Base-by-base conservation (phyloP, 805 yeast species). In the Priceomyces fermenticarens region DNA sequence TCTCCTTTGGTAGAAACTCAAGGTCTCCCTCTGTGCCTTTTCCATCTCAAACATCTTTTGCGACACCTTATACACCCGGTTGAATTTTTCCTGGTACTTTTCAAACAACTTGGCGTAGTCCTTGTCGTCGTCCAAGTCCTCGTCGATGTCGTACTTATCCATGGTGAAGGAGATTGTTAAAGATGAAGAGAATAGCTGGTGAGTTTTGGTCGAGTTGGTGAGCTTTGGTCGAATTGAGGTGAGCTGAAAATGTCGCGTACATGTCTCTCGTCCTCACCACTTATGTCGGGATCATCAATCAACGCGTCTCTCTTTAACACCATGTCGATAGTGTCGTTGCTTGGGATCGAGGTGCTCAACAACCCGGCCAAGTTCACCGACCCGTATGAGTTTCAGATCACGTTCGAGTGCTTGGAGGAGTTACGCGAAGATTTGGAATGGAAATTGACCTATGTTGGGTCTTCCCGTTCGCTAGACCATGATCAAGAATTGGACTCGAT, bases 401-500 rank as follows among this genome's bases (percentile, higher is more conserved):
- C 99, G 0, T 93, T 93, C 57, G 99, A 93, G 64, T 93, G 99
- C 63, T 69, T 91, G 35, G 99, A 93, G 62, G 89, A 96, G 1
- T 70, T 93, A 50, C 87, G 80, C 54, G 89, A 85, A 55, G 99
- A 93, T 62, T 72, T 93, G 43, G 99, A 93, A 62, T 93, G 99
- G 99, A 93, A 93, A 61, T 71, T 93, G 43, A 91, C 97, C 1
- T 93, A 93, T 53, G 99, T 93, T 31, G 99, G 99, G 1, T 87
- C 96, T 3, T 90, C 97, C 1, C 77, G 95, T 36, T 88, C 97
- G 30, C 66, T 88, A 38, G 97, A 93, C 48, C 97, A 93, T 54
- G 99, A 93, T 62, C 99, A 93, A 64, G 97, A 90, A 60, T 71
- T 93, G 41, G 99, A 93, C 58, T 89, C 97, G 1, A 81, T 93